phyloP scores from a whole-genome alignment of 139 green algal genomes.

The Auxenochlorella pyrenoidosa region DNA sequence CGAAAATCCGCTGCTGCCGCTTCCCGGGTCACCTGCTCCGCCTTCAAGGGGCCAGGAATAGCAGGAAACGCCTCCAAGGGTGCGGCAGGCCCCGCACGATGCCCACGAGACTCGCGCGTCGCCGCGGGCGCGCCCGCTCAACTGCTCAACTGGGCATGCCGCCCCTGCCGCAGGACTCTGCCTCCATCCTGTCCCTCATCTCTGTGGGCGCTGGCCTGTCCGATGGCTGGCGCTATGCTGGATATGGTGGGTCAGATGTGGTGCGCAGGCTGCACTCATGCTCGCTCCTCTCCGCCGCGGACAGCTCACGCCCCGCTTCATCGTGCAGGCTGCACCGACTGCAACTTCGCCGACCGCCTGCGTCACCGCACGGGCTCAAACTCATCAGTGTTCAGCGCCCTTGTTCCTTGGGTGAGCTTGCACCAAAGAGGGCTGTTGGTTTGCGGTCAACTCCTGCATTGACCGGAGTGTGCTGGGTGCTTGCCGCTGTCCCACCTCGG shows the following conservation, averaged over 20 bases:
- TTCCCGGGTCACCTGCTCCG: not conserved
- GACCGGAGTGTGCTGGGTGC: too few relatives aligned
- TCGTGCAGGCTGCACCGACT: constrained; percentile 39
- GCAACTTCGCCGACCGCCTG: constrained; percentile 42
- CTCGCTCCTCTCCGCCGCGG: not conserved
- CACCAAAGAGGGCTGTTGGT: too few relatives aligned
- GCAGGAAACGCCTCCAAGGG: too few relatives aligned
- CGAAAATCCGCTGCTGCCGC: not conserved
- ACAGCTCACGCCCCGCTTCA: not conserved
- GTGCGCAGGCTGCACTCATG: not conserved
- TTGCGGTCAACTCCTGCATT: too few relatives aligned
- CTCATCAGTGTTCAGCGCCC: constrained; percentile 20
- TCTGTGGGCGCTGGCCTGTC: not conserved
- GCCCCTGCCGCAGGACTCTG: not conserved
- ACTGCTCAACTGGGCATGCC: too few relatives aligned
- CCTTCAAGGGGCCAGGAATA: too few relatives aligned
- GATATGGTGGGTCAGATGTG: not conserved
- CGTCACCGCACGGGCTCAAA: constrained; percentile 25
- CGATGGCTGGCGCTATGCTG: not conserved
- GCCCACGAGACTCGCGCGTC: too few relatives aligned
- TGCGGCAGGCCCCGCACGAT: too few relatives aligned
- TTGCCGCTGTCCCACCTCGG: too few relatives aligned
- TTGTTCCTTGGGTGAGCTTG: constrained; percentile 43
- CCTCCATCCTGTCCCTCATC: not conserved
- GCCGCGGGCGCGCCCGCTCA: too few relatives aligned